Conservation (phyloP, 129 eudicot genomes). For the Dittrichia graveolens region DNA sequence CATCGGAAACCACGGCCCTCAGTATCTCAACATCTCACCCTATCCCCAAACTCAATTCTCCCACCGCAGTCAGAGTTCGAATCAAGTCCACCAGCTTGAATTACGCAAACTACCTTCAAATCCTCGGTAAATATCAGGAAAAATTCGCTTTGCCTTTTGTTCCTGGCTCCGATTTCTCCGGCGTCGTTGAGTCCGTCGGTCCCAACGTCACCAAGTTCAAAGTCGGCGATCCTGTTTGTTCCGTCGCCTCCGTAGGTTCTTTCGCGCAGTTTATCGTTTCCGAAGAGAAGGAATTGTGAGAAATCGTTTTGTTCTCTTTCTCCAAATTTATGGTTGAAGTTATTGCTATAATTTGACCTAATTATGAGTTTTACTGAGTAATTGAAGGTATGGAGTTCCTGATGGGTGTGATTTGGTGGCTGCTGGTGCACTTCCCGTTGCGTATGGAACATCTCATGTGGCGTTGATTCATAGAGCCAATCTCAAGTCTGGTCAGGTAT, state of each 20-base stretch:
- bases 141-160: slow-evolving; percentile 70
- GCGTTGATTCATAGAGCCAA: slow-evolving; percentile 89
- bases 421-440: slow-evolving; percentile 92
- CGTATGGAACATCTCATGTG: slow-evolving; percentile 93
- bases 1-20: slow-evolving; percentile 51
- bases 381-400: slow-evolving; percentile 71
- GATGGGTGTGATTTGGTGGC: slow-evolving; percentile 90
- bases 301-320: background rate
- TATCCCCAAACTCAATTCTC: slow-evolving; percentile 60
- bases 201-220: slow-evolving; percentile 58
- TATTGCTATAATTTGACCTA: background rate
- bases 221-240: slow-evolving; percentile 80
- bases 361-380: slow-evolving; percentile 10
- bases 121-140: slow-evolving; percentile 87
- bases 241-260: slow-evolving; percentile 58
- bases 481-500: slow-evolving; percentile 79
- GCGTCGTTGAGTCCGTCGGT: slow-evolving; percentile 69
- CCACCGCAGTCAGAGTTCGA: slow-evolving; percentile 60
- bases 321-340: background rate
- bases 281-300: slow-evolving; percentile 70
- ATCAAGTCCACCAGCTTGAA: slow-evolving; percentile 82
- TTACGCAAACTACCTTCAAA: slow-evolving; percentile 80
- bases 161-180: slow-evolving; percentile 90
- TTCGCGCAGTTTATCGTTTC: slow-evolving; percentile 80
- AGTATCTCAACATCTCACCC: slow-evolving; percentile 59